Conservation (phyloP, 1,139 yeast species). For the Diutina catenulata region DNA sequence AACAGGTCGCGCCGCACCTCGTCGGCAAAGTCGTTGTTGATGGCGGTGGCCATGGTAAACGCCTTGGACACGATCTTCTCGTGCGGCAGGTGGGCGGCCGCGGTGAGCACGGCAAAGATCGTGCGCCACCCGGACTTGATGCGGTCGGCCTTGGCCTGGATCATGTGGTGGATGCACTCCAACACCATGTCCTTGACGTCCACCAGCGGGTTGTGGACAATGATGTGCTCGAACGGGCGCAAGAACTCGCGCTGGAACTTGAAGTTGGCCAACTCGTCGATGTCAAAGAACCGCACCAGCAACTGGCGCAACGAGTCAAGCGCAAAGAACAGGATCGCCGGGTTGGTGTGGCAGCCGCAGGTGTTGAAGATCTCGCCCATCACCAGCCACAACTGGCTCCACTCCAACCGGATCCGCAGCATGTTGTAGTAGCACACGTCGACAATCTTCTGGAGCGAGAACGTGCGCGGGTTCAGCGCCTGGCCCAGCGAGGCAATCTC, state of each 20-base stretch:
- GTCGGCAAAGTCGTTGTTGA: slow-evolving; percentile 50
- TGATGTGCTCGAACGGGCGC: slow-evolving; percentile 78
- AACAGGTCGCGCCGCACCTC: slow-evolving; percentile 69
- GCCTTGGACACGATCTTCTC: slow-evolving; percentile 55
- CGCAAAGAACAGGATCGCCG: slow-evolving; percentile 77
- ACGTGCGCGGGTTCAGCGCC: slow-evolving; percentile 77
- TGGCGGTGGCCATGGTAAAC: slow-evolving; percentile 49
- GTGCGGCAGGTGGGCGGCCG: slow-evolving; percentile 44
- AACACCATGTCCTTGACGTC: slow-evolving; percentile 84
- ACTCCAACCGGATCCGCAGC: slow-evolving; percentile 91
- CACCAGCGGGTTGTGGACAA: slow-evolving; percentile 51
- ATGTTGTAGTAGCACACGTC: slow-evolving; percentile 96
- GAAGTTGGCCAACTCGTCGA: slow-evolving; percentile 91
- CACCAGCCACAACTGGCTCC: slow-evolving; percentile 92
- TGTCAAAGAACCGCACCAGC: slow-evolving; percentile 81
- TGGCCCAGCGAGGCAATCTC: slow-evolving; percentile 86
- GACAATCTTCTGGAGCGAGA: slow-evolving; percentile 87
- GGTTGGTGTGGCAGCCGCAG: slow-evolving; percentile 73
- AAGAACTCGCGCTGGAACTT: slow-evolving; percentile 91
- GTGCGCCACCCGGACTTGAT: slow-evolving; percentile 95
- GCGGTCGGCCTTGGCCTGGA: slow-evolving; percentile 58
- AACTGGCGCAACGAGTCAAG: slow-evolving; percentile 88
- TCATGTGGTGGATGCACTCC: slow-evolving; percentile 82
- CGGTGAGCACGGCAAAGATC: slow-evolving; percentile 64
- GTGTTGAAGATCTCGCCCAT: slow-evolving; percentile 85